Evolutionary conservation across 176 grass and related monocot genomes (phyloP), one percentile per base, ranked within the genome.

Genomic region (Avena insularis): DNA sequence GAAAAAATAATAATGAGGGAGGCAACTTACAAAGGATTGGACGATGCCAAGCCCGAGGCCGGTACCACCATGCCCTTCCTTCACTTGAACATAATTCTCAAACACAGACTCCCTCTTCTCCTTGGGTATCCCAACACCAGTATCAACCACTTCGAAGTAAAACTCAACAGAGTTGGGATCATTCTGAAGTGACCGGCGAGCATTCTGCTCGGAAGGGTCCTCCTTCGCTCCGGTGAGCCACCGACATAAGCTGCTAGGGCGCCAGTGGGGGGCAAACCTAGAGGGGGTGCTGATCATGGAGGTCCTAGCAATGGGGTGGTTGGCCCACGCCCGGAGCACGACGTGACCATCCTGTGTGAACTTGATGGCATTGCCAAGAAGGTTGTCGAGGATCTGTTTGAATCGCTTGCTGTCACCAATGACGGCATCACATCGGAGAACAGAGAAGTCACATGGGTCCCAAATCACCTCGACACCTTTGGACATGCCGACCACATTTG

Each of bases 21-120:
- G 0, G 16, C 1, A 31, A 85, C 93, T 91, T 69, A 98, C 95
- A 86, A 86, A 95, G 54, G 95, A 98, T 79, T 98, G 95, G 27
- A 95, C 95, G 29, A 98, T 98, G 48, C 95, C 95, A 55, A 98
- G 89, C 20, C 95, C 95, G 35, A 98, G 86, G 27, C 91, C 93
- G 0, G 93, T 95, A 83, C 95, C 91, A 79, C 89, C 89, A 49
- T 91, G 88, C 12, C 83, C 88, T 64, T 95, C 87, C 10, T 95
- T 86, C 12, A 98, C 95, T 38, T 95, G 95, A 48, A 95, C 90
- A 50, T 91, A 98, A 71, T 95, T 95, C 25, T 98, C 95, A 60
- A 98, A 98, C 9, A 98, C 88, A 0, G 95, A 93, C 49, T 57
- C 70, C 66, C 86, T 87, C 70, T 98, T 92, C 33, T 98, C 95